Base-by-base conservation (phyloP, 2,329 filamentous ascomycete species). In the Scolecobasidium constrictum region DNA sequence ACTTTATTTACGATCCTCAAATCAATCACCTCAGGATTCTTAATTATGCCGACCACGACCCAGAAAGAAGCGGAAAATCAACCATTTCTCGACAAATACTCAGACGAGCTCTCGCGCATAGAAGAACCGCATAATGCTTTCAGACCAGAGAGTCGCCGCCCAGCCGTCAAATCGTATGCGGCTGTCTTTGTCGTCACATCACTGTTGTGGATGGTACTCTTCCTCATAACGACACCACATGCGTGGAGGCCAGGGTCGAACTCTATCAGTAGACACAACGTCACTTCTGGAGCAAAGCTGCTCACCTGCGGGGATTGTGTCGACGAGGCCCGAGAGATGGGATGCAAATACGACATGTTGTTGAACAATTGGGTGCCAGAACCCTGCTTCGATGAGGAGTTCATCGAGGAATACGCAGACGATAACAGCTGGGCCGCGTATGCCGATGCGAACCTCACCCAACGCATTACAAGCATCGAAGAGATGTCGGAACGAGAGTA, bases 281-380 rank as follows among this genome's bases (percentile, higher is more conserved):
- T 44, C 5, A 44, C 42, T 4, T 11, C 35, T 19, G 20, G 28
- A 20, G 42, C 42, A 34, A 31, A 19, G 19, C 35, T 44, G 16
- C 21, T 39, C 43, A 45, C 54, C 48, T 64, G 60, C 50, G 60
- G 60, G 26, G 48, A 49, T 11, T 52, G 54, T 3, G 48, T 53
- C 5, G 37, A 38, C 3, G 52, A 63, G 46, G 60, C 61, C 0
- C 26, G 45, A 3, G 5, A 50, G 2, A 43, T 53, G 3, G 46
- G 49, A 15, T 64, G 61, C 50, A 49, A 50, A 19, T 65, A 57
- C 48, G 62, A 63, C 44, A 49, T 55, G 4, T 48, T 64, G 12
- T 50, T 58, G 1, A 51, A 57, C 3, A 52, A 59, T 7, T 64
- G 60, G 60, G 51, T 64, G 2, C 60, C 58, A 3, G 44, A 47